Evolutionary conservation across 1,139 yeast species (phyloP), one percentile per base, ranked within the genome.

Genomic region (Saccharomyces pastorianus): DNA sequence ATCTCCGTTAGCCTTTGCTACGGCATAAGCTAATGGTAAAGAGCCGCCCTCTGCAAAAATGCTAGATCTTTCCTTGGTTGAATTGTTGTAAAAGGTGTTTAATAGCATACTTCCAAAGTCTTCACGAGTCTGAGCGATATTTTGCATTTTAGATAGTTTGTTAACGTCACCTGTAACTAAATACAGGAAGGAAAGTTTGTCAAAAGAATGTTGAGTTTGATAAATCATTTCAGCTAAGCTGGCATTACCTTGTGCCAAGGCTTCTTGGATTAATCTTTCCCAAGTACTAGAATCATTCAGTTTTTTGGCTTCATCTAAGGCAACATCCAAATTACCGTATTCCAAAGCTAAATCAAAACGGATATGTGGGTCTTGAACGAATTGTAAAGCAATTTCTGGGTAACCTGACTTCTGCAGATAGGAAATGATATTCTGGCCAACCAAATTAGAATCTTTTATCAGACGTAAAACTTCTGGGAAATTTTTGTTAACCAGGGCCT

Each of bases 351-450:
- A 79, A 63, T 93, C 99, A 67, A 95, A 93, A 72, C 96, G 82
- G 34, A 97, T 89, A 70, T 91, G 96, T 6, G 98, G 88, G 70
- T 95, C 99, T 72, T 89, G 86, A 56, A 95, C 99, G 70, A 95
- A 95, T 70, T 93, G 98, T 58, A 95, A 78, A 2, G 99, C 99
- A 66, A 82, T 77, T 70, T 88, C 96, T 17, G 99, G 98, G 71
- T 86, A 93, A 2, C 99, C 99, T 69, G 89, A 84, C 76, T 91
- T 86, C 70, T 95, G 96, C 66, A 95, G 79, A 71, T 93, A 95
- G 6, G 95, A 93, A 70, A 95, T 91, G 67, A 95, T 93, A 70
- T 91, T 90, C 74, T 95, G 97, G 60, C 99, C 99, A 54, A 95
- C 99, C 67, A 95, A 79, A 67, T 88, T 90, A 28, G 98, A 91